Evolutionary conservation across 2,329 filamentous ascomycete species (phyloP).

Genomic region (Cytospora schulzeri): DNA sequence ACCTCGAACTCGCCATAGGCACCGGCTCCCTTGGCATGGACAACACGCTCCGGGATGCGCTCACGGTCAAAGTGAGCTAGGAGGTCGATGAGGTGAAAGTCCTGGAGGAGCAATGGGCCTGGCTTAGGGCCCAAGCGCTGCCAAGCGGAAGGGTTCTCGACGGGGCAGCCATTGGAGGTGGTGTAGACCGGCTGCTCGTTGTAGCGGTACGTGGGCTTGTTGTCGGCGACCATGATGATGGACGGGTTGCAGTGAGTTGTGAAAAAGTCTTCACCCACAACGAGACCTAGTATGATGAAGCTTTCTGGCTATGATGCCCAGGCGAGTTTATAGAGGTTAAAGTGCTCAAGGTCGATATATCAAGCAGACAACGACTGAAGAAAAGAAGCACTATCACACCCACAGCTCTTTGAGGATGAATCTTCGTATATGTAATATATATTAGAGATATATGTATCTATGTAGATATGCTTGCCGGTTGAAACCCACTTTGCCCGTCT

Average conservation of each 20-base stretch:
- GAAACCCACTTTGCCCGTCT: conserved; percentile 20
- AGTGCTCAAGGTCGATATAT: not conserved
- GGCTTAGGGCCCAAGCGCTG: conserved; percentile 51
- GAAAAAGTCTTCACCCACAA: conserved; percentile 21
- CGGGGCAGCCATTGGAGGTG: conserved; percentile 60
- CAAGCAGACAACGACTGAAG: not conserved
- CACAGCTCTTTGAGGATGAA: not conserved
- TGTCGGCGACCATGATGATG: conserved; percentile 45
- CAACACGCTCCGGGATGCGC: conserved; percentile 33
- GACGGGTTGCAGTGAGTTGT: conserved; percentile 9
- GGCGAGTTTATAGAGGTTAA: not conserved
- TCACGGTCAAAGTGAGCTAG: conserved; percentile 55
- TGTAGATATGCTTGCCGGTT: not conserved
- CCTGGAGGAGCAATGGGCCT: conserved; percentile 65
- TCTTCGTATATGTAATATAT: not conserved
- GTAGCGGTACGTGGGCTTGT: conserved; percentile 53
- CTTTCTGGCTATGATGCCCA: not conserved
- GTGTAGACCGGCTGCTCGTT: conserved; percentile 61
- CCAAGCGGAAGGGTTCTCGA: conserved; percentile 48
- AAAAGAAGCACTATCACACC: not conserved
- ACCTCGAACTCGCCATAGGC: conserved; percentile 34
- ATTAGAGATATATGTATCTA: not conserved
- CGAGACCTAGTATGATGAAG: not conserved
- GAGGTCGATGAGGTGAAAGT: conserved; percentile 66
- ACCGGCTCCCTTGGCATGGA: conserved; percentile 34